Percentiles rank a stretch among this genome's conserved stretches.
These are phyloP conservation scores for Ephemerocybe angulata DNA, from an alignment of 768 basidiomycete species.

Conservation along the genomic window DNA sequence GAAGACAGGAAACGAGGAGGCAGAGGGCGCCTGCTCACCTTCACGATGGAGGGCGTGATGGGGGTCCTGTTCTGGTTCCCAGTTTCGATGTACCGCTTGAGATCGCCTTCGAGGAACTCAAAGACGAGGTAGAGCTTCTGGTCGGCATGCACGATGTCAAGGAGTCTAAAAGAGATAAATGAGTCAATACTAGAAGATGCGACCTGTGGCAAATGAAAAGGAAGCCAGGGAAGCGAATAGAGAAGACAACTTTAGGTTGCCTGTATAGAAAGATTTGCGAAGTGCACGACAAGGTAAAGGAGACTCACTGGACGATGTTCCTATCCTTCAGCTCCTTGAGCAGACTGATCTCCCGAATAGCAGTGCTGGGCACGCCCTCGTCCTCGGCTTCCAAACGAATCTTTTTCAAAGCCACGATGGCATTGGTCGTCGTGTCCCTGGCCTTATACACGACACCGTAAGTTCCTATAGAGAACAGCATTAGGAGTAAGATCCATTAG, in stretches of 20 bases:
- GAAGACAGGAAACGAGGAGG: too few species aligned
- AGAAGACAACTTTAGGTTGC: too few species aligned
- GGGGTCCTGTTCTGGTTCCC: constrained; percentile 69
- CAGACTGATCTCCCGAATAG: constrained; percentile 96
- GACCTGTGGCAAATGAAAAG: not conserved
- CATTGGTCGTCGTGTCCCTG: constrained; percentile 69
- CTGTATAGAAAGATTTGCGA: too few species aligned
- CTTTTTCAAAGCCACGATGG: constrained; percentile 97
- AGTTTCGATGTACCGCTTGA: constrained; percentile 96
- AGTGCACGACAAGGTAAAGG: too few species aligned
- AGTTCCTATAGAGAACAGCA: constrained; percentile 58
- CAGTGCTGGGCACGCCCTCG: constrained; percentile 96
- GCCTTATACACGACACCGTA: constrained; percentile 99
- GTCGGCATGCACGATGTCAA: constrained; percentile 96
- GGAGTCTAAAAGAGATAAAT: constrained; percentile 50
- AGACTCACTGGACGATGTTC: constrained; percentile 83
- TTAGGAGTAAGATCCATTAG: constrained; percentile 6
- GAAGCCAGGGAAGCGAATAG: constrained; percentile 5
- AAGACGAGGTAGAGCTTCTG: constrained; percentile 97
- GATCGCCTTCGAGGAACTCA: constrained; percentile 94
- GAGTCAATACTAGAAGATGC: constrained; percentile 1
- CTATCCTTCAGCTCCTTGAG: constrained; percentile 96
- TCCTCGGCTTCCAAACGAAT: constrained; percentile 97
- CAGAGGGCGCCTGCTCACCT: constrained; percentile 76
- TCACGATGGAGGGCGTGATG: constrained; percentile 69